Evolutionary conservation across 2,329 filamentous ascomycete genomes (phyloP).

Genomic region (Lecanosticta acicola): DNA sequence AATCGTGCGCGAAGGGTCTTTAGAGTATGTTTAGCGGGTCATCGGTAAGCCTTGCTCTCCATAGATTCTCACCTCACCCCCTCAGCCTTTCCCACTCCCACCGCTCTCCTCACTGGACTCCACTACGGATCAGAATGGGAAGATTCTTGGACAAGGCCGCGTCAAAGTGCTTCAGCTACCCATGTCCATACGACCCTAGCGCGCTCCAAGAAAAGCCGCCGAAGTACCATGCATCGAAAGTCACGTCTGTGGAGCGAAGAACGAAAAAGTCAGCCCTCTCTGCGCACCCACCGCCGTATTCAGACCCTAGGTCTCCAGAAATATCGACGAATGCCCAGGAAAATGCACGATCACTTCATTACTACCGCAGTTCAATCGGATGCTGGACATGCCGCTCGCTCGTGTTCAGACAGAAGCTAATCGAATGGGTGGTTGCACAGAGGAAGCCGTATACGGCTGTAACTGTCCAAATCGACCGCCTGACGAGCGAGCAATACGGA

Average conservation of each 20-base stretch:
- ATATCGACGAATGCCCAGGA: no score
- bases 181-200: neutral
- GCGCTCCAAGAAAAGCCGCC: neutral
- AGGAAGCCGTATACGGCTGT: constrained; percentile 90
- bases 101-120: no score
- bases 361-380: neutral
- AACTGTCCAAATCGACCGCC: constrained; percentile 82
- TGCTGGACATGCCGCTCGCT: neutral
- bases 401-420: constrained; percentile 1
- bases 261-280: no score
- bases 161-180: constrained; percentile 1
- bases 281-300: no score
- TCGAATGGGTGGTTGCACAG: constrained; percentile 26
- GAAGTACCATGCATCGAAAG: neutral
- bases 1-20: neutral
- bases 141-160: no score
- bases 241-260: neutral
- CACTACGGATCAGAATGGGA: no score
- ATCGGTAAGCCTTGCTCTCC: constrained; percentile 16
- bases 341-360: no score
- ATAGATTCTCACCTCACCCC: no score
- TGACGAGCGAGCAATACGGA: constrained; percentile 83
- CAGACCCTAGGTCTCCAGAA: no score
- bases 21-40: constrained; percentile 22
- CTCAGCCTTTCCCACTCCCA: no score